These are phyloP conservation scores for Areca catechu DNA, from an alignment of 176 grass and related monocot genomes.

Conservation along the genomic window DNA sequence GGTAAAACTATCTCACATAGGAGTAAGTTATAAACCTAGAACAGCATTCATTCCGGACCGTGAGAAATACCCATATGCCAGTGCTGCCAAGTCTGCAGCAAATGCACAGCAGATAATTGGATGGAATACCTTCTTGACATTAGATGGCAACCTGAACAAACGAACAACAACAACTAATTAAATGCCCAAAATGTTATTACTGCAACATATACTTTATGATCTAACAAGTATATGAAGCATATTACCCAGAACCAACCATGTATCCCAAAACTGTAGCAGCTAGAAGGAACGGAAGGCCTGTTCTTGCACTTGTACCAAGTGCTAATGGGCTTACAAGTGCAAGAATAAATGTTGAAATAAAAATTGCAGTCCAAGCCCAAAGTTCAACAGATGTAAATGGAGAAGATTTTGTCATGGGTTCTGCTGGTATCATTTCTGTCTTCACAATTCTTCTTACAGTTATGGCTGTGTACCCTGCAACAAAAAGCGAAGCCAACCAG, in stretches of 20 bases:
- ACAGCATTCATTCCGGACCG: constrained; percentile 50
- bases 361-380: constrained; percentile 53
- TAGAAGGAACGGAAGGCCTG: constrained; percentile 78
- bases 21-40: constrained; percentile 56
- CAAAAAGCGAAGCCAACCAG: constrained; percentile 66
- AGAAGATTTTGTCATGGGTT: constrained; percentile 68
- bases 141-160: constrained; percentile 57
- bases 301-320: constrained; percentile 62
- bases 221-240: constrained; percentile 2
- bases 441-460: constrained; percentile 69
- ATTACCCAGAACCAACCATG: constrained; percentile 95
- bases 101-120: constrained; percentile 82
- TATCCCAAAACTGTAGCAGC: constrained; percentile 77
- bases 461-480: constrained; percentile 67
- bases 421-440: constrained; percentile 66
- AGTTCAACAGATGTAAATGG: constrained; percentile 44
- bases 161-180: background rate
- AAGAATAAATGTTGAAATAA: constrained; percentile 43
- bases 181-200: background rate
- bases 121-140: constrained; percentile 64
- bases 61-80: constrained; percentile 51
- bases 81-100: constrained; percentile 60
- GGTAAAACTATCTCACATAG: background rate
- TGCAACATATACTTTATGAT: background rate
- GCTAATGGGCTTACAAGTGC: constrained; percentile 39